Evolutionary conservation across 164 flowering plant genomes (phyloP).

Genomic region (Warburgia ugandensis): DNA sequence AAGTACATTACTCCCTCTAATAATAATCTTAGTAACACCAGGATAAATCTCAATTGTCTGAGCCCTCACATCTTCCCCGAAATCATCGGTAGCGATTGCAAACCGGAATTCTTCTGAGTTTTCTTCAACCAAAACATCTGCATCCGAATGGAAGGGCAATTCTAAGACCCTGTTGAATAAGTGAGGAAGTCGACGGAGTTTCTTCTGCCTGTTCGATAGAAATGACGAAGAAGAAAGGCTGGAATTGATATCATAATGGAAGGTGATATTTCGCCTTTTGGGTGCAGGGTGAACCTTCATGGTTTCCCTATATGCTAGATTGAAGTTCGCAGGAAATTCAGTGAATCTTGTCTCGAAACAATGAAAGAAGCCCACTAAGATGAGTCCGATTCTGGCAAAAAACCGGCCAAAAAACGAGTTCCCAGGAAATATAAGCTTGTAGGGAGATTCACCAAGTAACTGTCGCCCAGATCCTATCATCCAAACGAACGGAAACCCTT

Average conservation of each 20-base stretch:
- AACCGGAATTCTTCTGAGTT: slow-evolving; percentile 45
- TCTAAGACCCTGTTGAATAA: slow-evolving; percentile 69
- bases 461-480: too few relatives aligned
- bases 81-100: slow-evolving; percentile 25
- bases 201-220: slow-evolving; percentile 30
- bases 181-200: slow-evolving; percentile 75
- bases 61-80: slow-evolving; percentile 37
- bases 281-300: slow-evolving; percentile 49
- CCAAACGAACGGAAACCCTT: too few relatives aligned
- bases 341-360: too few relatives aligned
- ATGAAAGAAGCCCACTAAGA: too few relatives aligned
- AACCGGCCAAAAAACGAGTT: too few relatives aligned
- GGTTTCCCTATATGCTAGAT: too few relatives aligned
- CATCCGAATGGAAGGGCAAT: slow-evolving; percentile 64
- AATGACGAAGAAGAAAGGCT: slow-evolving; percentile 11
- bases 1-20: slow-evolving; percentile 27
- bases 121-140: slow-evolving; percentile 63
- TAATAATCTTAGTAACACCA: slow-evolving; percentile 66
- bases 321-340: too few relatives aligned
- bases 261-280: slow-evolving; percentile 43
- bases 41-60: slow-evolving; percentile 57
- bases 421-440: too few relatives aligned
- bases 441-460: too few relatives aligned
- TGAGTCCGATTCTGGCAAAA: too few relatives aligned
- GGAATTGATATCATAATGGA: slow-evolving; percentile 27